Percentiles rank a stretch among this genome's conserved stretches.
phyloP scores from a whole-genome alignment of 768 basidiomycete genomes.

The Multifurca ochricompacta region DNA sequence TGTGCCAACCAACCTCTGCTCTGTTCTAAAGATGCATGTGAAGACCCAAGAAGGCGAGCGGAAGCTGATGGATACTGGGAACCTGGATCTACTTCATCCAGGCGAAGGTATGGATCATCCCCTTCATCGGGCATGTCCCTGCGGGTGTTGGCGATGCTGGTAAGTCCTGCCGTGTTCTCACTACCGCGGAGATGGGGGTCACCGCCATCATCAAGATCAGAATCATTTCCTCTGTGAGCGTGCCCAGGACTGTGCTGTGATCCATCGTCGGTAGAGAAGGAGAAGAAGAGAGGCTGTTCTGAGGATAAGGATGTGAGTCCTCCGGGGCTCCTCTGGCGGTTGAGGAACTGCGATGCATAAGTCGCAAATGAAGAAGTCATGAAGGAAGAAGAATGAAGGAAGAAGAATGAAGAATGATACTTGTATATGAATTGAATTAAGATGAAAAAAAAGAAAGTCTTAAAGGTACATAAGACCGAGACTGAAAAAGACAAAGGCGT shows the following conservation, averaged over 20 bases:
- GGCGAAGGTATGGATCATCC: conserved; percentile 69
- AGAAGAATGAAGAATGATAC: not conserved
- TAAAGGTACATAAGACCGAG: conserved; percentile 8
- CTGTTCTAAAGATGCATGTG: conserved; percentile 29
- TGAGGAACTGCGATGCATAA: conserved; percentile 77
- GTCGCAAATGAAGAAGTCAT: conserved; percentile 70
- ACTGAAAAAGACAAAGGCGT: no score
- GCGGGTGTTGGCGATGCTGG: conserved; percentile 25
- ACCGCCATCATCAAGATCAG: conserved; percentile 62
- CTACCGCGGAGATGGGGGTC: conserved; percentile 63
- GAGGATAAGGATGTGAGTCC: conserved; percentile 44
- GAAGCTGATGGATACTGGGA: conserved; percentile 32
- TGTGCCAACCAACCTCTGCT: conserved; percentile 63
- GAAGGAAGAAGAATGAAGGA: not conserved
- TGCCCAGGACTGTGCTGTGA: conserved; percentile 40
- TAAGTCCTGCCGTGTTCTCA: conserved; percentile 26
- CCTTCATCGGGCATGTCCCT: conserved; percentile 38
- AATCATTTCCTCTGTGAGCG: conserved; percentile 28
- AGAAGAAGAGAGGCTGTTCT: conserved; percentile 80
- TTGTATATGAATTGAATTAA: not conserved
- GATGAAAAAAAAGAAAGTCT: not conserved
- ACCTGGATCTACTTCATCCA: conserved; percentile 56
- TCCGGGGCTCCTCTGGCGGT: conserved; percentile 40
- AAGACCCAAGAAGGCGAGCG: conserved; percentile 32
- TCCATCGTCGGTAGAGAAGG: conserved; percentile 72